Evolutionary conservation across 225 moss, liverwort and hornwort species (phyloP).

Genomic region (Climacium dendroides): DNA sequence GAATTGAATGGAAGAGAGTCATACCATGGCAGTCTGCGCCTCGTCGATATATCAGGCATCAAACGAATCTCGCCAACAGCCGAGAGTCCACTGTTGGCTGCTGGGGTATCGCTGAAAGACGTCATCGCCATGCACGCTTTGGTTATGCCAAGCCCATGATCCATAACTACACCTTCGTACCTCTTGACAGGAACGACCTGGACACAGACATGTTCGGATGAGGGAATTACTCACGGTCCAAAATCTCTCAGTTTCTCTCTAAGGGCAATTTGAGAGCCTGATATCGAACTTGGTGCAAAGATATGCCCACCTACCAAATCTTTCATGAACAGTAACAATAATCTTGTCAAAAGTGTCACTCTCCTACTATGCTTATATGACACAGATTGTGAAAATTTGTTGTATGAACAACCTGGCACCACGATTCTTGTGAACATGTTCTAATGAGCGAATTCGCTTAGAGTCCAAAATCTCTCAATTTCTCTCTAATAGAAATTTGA

Average conservation of each 20-base stretch:
- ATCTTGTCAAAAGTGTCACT: not conserved
- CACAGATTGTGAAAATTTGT: not conserved
- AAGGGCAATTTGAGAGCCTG: not conserved
- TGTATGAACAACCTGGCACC: not conserved
- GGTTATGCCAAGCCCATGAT: conserved; percentile 58
- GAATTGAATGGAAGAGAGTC: not conserved
- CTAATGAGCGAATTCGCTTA: not conserved
- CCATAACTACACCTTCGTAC: conserved; percentile 52
- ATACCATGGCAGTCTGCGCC: conserved; percentile 63
- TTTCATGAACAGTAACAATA: not conserved
- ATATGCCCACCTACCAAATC: not conserved
- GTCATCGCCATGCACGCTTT: conserved; percentile 72
- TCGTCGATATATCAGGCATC: conserved; percentile 69
- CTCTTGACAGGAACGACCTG: conserved; percentile 81
- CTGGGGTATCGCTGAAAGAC: conserved; percentile 51
- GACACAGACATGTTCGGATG: not conserved
- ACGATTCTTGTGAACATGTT: not conserved
- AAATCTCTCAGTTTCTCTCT: not conserved
- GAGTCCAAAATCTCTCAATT: not conserved
- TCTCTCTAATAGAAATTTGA: not conserved
- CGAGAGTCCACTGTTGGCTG: conserved; percentile 50
- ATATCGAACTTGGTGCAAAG: not conserved
- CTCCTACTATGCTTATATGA: not conserved
- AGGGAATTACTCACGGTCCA: not conserved
- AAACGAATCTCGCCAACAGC: conserved; percentile 73